Evolutionary conservation across 371 early-diverging fungal species (phyloP), one percentile per base, ranked within the genome.

Genomic region (Rhizomucor pusillus): DNA sequence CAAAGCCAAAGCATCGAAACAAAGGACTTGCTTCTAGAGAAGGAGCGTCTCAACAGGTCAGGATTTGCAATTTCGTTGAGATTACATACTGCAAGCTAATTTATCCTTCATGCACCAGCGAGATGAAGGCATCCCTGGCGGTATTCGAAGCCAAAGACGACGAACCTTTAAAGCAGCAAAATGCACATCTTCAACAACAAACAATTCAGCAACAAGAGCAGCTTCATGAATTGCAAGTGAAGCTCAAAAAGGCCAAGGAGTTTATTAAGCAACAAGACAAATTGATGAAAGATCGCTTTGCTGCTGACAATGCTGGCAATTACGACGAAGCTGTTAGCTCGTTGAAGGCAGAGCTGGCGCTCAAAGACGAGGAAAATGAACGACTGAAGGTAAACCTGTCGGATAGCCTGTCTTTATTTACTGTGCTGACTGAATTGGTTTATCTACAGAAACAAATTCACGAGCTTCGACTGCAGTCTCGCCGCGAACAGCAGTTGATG

Each of bases 171-270:
- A 77, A 81, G 56, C 79, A 80, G 23, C 81, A 80, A 22, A 63
- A 68, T 43, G 82, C 80, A 14, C 77, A 79, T 29, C 71, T 84
- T 50, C 83, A 82, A 50, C 67, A 72, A 36, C 69, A 75, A 54
- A 45, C 73, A 5, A 75, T 76, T 9, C 73, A 81, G 52, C 59
- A 86, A 16, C 83, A 82, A 51, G 84, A 89, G 56, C 73, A 88
- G 20, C 72, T 85, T 36, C 65, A 75, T 25, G 86, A 86, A 36
- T 50, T 74, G 5, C 77, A 76, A 43, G 29, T 70, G 59, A 81
- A 75, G 59, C 60, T 89, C 34, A 87, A 87, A 60, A 87, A 86
- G 56, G 88, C 90, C 12, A 88, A 88, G 66, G 90, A 89, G 59
- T 65, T 75, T 54, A 65, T 69, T 23, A 62, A 76, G 62, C 80